Evolutionary conservation across 257 asterid genomes (phyloP), one percentile per base, ranked within the genome.

Genomic region (Handroanthus guayacan): DNA sequence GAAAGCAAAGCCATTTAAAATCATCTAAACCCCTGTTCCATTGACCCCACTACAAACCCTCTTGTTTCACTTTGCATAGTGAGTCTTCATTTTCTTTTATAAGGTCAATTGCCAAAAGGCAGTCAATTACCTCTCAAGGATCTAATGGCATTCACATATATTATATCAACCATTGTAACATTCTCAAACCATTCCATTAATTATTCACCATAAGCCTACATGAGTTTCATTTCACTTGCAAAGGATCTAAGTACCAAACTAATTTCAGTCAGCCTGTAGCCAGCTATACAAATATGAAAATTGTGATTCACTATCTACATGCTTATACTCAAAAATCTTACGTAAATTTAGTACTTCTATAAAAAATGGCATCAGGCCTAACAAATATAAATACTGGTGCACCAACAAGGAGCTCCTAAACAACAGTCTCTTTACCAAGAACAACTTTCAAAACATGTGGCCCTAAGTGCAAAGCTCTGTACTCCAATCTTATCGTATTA

Each of bases 361-460:
- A 5, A 16, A 55, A 62, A 39, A 38, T 2, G 9, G 34, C 58
- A 55, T 56, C 54, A 36, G 17, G 39, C 62, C 62, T 37, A 25
- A 25, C 63, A 47, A 71, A 44, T 20, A 62, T 13, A 72, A 17
- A 25, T 43, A 50, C 70, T 72, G 5, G 20, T 1, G 45, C 62
- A 65, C 37, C 43, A 61, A 67, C 48, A 69, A 36, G 63, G 55
- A 16, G 75, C 74, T 66, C 75, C 63, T 69, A 36, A 56, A n/a
- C 10, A 62, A 47, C 43, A 43, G 37, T 51, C 64, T 62, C 67
- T 16, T 6, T 20, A 51, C 12, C 20, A 31, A 25, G 62, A 72
- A 47, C 18, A 56, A 57, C 45, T 56, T 31, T 14, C 64, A 18
- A 5, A 55, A 48, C 6, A 25, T 34, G 63, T 34, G 45, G 6